Base-by-base conservation (phyloP, 75 land plant genomes). In the Pinus taeda region DNA sequence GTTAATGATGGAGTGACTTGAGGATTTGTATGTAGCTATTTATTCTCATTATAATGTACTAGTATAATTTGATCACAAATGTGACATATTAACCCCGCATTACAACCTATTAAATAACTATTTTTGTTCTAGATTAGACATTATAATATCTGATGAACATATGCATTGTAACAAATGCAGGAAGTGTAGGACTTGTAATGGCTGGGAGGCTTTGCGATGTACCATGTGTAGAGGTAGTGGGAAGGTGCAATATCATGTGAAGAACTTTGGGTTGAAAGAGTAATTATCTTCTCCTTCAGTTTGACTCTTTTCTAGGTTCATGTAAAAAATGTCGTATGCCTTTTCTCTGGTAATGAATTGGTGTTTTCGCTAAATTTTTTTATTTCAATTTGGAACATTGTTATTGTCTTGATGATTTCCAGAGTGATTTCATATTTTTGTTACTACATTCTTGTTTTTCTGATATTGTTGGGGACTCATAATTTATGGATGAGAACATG, bases 161-260 rank as follows among this genome's bases (percentile, higher is more conserved):
- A 49, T 9, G 12, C 11, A 49, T 49, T 49, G 12, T 49, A 49
- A 9, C 55, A 49, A 49, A 71, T 81, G 79, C 90, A 96, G 98
- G 77, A 80, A 92, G 36, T 96, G 98, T 85, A 75, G 62, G 3
- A 91, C 90, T 36, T 96, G 98, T 85, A 90, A 88, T 81, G 98
- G 98, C 71, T 96, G 96, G 96, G 87, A 90, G 20, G 98, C 93
- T 9, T 57, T 96, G 65, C 89, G 90, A 9, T 96, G 98, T 76
- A 93, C 94, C 3, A 85, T 81, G 90, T 96, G 98, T 81, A 85
- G 75, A 81, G 98, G 98, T 20, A 85, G 83, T 72, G 98, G 98
- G 30, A 79, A 79, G 71, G 96, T 93, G 53, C 88, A 87, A 33
- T 96, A 87, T 79, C 90, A 84, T 81, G 89, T 93, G 74, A 81